phyloP scores from a whole-genome alignment of 2,329 filamentous ascomycete species.

The Metarhizium sp. region DNA sequence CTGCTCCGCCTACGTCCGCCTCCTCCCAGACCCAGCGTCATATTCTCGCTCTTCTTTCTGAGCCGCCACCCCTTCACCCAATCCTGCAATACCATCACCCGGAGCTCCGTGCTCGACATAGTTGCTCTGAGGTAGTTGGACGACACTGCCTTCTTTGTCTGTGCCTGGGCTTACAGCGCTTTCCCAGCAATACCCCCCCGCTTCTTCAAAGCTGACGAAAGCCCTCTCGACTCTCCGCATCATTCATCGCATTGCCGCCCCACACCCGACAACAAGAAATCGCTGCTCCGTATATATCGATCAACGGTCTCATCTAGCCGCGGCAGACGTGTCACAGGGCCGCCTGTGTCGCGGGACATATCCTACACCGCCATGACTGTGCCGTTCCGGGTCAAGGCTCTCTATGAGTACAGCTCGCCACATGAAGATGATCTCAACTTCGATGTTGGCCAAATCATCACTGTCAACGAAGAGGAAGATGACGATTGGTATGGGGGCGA shows the following conservation, averaged over 20 bases:
- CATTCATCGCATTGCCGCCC: constrained; percentile 2
- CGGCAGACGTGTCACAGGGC: constrained; percentile 8
- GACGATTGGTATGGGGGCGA: constrained; percentile 89
- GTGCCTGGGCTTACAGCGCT: neutral
- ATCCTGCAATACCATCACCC: neutral
- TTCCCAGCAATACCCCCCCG: constrained; percentile 4
- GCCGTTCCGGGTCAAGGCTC: constrained; percentile 87
- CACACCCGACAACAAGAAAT: neutral
- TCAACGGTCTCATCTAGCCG: constrained; percentile 4
- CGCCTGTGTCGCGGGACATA: constrained; percentile 4
- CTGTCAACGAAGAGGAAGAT: constrained; percentile 86
- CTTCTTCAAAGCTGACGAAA: constrained; percentile 10
- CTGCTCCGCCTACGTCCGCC: neutral
- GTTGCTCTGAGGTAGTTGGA: neutral
- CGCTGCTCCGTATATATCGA: neutral
- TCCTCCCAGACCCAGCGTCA: constrained; percentile 2
- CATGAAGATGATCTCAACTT: constrained; percentile 96
- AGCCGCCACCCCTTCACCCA: neutral
- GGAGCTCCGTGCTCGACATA: neutral
- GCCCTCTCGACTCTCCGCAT: constrained; percentile 4
- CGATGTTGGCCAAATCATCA: constrained; percentile 76
- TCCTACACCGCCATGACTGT: constrained; percentile 50
- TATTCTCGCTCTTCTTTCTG: neutral
- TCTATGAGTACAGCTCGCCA: constrained; percentile 87
- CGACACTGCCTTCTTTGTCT: neutral